Evolutionary conservation across 2,329 filamentous ascomycete species (phyloP), one percentile per base, ranked within the genome.

Genomic region (Colletotrichum sp.): DNA sequence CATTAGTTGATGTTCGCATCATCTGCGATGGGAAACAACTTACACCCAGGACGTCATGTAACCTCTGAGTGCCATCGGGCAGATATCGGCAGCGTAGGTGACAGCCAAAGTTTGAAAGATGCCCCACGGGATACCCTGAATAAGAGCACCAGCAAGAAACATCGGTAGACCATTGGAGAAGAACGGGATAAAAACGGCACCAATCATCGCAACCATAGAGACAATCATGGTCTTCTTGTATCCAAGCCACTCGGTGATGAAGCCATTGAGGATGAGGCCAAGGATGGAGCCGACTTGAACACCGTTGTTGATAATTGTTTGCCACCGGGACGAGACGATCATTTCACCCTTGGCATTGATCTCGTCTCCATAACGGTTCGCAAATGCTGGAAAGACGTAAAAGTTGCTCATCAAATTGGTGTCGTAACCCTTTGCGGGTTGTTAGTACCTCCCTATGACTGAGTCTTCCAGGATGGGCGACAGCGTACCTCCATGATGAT

Each of bases 271-370:
- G 12, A 89, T 81, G 5, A 88, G 83, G 1, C 89, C 90, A 4
- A 90, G 71, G 24, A 91, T 88, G 16, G 86, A 84, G 6, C 89
- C 89, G 10, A 88, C 84, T 18, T 84, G 81, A 0, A 86, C 82
- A 2, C 84, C 88, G 49, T 88, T 88, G 34, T 83, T 82, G 2
- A 91, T 81, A 0, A 85, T 88, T 8, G 88, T 85, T 79, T 91
- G 89, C 90, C 90, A 91, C 9, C 84, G 79, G 3, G 88, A 85
- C 5, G 85, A 85, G 77, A 92, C 84, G 78, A 90, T 85, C 60
- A 88, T 87, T 6, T 83, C 82, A 16, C 82, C 82, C 26, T 87
- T 77, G 0, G 79, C 72, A 55, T 82, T 77, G 18, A 82, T 76
- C 3, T 85, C 79, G 0, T 88, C 86, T 0, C 86, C 82, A 30